These are phyloP conservation scores for Tylopilus subfusipes DNA, from an alignment of 768 basidiomycete genomes.

Conservation along the genomic window DNA sequence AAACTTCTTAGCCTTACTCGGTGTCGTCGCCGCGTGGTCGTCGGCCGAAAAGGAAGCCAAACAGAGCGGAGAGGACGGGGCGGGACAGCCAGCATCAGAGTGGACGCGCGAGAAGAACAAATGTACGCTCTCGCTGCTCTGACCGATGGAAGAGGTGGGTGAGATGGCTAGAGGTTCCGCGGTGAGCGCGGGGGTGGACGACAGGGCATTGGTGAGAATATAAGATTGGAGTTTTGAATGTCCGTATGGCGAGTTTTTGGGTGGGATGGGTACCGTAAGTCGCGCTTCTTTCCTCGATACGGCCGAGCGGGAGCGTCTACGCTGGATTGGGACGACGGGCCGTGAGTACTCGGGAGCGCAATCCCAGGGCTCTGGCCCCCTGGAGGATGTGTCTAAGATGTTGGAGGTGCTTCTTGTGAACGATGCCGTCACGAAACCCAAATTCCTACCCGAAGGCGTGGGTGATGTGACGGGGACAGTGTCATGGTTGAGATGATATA, in stretches of 20 bases:
- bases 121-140: slow-evolving; percentile 27
- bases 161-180: slow-evolving; percentile 25
- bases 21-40: slow-evolving; percentile 15
- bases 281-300: slow-evolving; percentile 32
- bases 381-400: slow-evolving; percentile 10
- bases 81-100: slow-evolving; percentile 16
- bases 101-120: slow-evolving; percentile 21
- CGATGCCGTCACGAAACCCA: slow-evolving; percentile 17
- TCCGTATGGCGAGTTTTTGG: slow-evolving; percentile 32
- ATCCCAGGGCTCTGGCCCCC: slow-evolving; percentile 10
- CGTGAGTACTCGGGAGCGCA: slow-evolving; percentile 8
- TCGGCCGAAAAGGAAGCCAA: slow-evolving; percentile 26
- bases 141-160: slow-evolving; percentile 25
- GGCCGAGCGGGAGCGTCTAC: slow-evolving; percentile 33
- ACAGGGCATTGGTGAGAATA: slow-evolving; percentile 19
- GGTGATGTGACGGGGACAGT: slow-evolving; percentile 8
- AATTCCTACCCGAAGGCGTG: slow-evolving; percentile 4
- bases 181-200: slow-evolving; percentile 29
- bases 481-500: slow-evolving; percentile 26
- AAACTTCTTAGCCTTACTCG: slow-evolving; percentile 26
- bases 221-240: slow-evolving; percentile 29
- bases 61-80: slow-evolving; percentile 28
- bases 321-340: slow-evolving; percentile 24
- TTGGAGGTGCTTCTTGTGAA: slow-evolving; percentile 24
- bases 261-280: slow-evolving; percentile 20